Evolutionary conservation across 805 yeast species (phyloP).

Genomic region (Metahyphopichia silvanorum): DNA sequence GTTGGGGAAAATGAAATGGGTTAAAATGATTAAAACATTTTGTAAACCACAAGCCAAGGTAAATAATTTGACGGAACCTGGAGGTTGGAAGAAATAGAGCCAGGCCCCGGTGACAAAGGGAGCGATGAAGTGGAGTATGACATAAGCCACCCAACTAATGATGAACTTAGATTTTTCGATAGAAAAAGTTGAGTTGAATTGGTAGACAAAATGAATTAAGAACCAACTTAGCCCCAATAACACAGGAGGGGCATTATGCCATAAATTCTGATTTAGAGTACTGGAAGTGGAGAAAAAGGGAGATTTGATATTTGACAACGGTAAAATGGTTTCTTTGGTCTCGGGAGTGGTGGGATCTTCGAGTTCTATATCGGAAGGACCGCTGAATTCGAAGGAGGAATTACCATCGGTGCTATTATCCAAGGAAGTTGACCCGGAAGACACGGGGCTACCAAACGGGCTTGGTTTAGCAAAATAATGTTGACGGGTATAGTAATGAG

Average conservation of each 20-base stretch:
- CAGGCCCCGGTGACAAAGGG: constrained; percentile 63
- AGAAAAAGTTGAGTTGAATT: constrained; percentile 29
- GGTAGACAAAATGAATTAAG: constrained; percentile 44
- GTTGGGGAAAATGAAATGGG: constrained; percentile 62
- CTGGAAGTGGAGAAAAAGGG: neutral
- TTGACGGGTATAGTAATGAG: neutral
- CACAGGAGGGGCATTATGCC: constrained; percentile 27
- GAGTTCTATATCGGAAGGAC: constrained; percentile 1
- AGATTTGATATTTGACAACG: neutral
- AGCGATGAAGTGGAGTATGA: constrained; percentile 55
- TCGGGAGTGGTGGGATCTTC: neutral
- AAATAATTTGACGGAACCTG: constrained; percentile 57
- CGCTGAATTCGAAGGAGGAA: too few relatives aligned
- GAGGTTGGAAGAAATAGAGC: constrained; percentile 63
- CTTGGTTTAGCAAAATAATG: neutral
- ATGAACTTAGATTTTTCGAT: constrained; percentile 47
- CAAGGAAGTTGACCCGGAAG: constrained; percentile 13
- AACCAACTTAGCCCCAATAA: constrained; percentile 47
- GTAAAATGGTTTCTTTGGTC: neutral
- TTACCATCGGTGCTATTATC: too few relatives aligned
- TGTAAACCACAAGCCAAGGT: constrained; percentile 56
- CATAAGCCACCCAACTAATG: constrained; percentile 61
- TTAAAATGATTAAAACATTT: constrained; percentile 55
- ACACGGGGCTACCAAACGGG: constrained; percentile 15
- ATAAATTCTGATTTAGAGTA: neutral